These are phyloP conservation scores for Diversispora epigaea DNA, from an alignment of 192 early-diverging fungal genomes.

Conservation along the genomic window DNA sequence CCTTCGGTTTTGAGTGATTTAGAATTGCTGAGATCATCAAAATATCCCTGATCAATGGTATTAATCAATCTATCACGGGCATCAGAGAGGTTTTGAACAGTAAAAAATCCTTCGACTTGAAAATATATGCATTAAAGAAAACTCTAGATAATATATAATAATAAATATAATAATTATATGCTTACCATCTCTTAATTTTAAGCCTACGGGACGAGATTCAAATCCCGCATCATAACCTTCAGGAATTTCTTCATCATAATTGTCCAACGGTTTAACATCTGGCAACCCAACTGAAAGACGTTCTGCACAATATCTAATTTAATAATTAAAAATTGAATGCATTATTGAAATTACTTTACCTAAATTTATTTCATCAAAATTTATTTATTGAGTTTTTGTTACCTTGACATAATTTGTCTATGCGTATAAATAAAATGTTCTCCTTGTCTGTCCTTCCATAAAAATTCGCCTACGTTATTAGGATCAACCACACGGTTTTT, in stretches of 20 bases:
- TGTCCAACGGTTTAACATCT: not conserved
- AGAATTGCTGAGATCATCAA: too few species aligned
- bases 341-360: not conserved
- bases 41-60: too few species aligned
- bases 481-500: not conserved
- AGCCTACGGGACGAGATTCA: not conserved
- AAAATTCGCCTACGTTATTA: not conserved
- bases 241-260: not conserved
- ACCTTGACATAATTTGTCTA: not conserved
- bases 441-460: not conserved
- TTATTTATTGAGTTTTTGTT: not conserved
- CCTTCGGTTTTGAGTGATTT: too few species aligned
- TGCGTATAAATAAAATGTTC: constrained; percentile 6
- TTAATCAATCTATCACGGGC: too few species aligned
- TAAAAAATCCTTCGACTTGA: too few species aligned
- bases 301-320: not conserved
- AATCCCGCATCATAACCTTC: too few species aligned
- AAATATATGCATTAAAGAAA: too few species aligned
- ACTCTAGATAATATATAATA: too few species aligned
- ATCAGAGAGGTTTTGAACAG: too few species aligned
- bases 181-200: too few species aligned
- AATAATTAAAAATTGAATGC: not conserved
- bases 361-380: not conserved
- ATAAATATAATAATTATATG: too few species aligned
- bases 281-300: not conserved